phyloP scores from a whole-genome alignment of 1,139 yeast species.

The Pneumocystis sp. region DNA sequence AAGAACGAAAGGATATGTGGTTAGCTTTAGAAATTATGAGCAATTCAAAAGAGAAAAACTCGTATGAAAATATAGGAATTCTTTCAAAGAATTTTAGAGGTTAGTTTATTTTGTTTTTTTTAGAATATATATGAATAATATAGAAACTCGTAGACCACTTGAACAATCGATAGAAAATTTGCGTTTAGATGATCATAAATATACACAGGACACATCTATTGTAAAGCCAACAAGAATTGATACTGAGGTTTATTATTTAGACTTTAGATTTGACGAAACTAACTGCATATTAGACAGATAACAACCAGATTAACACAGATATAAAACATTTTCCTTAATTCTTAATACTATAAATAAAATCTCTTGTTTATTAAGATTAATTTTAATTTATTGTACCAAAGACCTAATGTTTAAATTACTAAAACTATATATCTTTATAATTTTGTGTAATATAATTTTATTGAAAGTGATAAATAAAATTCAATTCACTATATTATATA shows the following conservation, averaged over 20 bases:
- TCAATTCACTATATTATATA: neutral
- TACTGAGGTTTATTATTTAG: neutral
- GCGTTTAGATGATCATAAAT: neutral
- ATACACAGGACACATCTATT: neutral
- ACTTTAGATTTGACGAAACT: neutral
- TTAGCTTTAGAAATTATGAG: constrained; percentile 14
- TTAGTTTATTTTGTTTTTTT: neutral
- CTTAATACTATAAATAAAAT: neutral
- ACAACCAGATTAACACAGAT: neutral
- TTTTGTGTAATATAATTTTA: neutral
- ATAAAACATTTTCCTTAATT: neutral
- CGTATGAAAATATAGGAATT: neutral
- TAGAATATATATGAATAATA: neutral
- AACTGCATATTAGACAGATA: neutral
- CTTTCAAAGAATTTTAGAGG: constrained; percentile 2
- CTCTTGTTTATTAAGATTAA: neutral
- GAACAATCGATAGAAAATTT: neutral
- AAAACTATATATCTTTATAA: neutral
- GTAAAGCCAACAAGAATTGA: neutral
- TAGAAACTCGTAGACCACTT: neutral
- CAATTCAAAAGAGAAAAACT: neutral
- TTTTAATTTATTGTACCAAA: neutral
- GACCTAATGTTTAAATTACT: neutral
- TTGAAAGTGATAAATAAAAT: neutral
- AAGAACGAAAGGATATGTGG: constrained; percentile 14